Conservation (phyloP, 805 yeast species). For the Ogataea siamensis region DNA sequence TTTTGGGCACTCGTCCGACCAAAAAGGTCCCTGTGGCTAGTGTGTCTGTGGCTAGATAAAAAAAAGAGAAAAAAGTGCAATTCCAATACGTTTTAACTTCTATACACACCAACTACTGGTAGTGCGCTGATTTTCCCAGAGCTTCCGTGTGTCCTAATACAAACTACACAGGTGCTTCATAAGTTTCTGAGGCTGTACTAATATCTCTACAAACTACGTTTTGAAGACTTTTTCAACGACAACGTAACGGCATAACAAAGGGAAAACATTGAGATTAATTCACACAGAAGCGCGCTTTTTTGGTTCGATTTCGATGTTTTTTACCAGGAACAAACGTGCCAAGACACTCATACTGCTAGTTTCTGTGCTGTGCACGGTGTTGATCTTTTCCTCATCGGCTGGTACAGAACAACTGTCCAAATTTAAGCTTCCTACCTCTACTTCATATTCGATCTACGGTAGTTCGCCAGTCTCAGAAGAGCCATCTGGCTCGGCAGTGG, state of each 20-base stretch:
- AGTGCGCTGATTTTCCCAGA: background rate
- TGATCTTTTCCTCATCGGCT: constrained; percentile 12
- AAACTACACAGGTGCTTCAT: background rate
- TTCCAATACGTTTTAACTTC: background rate
- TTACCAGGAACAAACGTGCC: constrained; percentile 24
- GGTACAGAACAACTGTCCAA: constrained; percentile 10
- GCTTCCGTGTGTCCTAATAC: background rate
- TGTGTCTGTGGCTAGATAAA: constrained; percentile 1
- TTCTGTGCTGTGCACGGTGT: constrained; percentile 11
- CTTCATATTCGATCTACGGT: constrained; percentile 7
- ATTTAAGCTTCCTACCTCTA: constrained; percentile 9
- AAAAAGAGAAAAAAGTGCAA: background rate
- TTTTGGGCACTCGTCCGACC: background rate
- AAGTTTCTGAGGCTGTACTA: background rate
- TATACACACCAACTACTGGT: background rate
- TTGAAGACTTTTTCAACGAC: background rate
- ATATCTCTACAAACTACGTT: background rate
- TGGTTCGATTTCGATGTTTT: constrained; percentile 12
- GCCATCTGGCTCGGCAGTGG: constrained; percentile 8
- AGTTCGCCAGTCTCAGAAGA: constrained; percentile 5
- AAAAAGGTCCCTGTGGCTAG: constrained; percentile 1
- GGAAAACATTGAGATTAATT: background rate
- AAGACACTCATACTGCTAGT: constrained; percentile 19
- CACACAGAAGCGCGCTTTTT: constrained; percentile 1
- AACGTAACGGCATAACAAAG: constrained; percentile 1